phyloP scores from a whole-genome alignment of 768 basidiomycete genomes.

The Lactarius sp. region DNA sequence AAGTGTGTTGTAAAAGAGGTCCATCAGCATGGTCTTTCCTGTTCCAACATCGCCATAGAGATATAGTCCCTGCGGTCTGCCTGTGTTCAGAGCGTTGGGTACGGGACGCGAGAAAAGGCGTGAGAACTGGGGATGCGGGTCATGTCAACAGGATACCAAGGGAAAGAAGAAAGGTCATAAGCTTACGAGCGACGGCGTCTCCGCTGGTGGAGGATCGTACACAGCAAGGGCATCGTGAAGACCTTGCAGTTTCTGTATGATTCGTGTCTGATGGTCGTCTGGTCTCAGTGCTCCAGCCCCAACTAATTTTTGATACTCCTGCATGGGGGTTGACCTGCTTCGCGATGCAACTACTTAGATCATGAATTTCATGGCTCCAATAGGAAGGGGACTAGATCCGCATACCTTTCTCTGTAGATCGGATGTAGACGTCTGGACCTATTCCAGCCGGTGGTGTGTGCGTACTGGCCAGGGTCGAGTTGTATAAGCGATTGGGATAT shows the following conservation, averaged over 20 bases:
- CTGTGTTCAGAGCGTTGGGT: conserved; percentile 24
- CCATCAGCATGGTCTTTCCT: conserved; percentile 99
- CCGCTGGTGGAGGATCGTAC: conserved; percentile 56
- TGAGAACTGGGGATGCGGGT: conserved; percentile 3
- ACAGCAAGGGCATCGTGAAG: conserved; percentile 64
- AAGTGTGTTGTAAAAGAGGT: conserved; percentile 87
- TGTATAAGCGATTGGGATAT: background rate
- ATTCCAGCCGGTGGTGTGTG: background rate
- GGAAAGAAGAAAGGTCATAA: conserved; percentile 5
- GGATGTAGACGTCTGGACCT: background rate
- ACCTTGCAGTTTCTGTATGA: conserved; percentile 76
- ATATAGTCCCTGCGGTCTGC: conserved; percentile 70
- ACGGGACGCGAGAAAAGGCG: conserved; percentile 19
- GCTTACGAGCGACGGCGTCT: conserved; percentile 34
- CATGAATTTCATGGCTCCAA: background rate
- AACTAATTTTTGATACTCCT: conserved; percentile 47
- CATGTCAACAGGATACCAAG: background rate
- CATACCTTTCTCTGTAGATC: conserved; percentile 1
- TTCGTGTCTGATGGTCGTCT: conserved; percentile 80
- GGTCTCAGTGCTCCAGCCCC: conserved; percentile 51
- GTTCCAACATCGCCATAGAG: conserved; percentile 96
- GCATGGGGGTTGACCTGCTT: conserved; percentile 30
- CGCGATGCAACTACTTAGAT: background rate
- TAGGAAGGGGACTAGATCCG: background rate
- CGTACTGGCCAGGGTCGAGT: conserved; percentile 10